Evolutionary conservation across 176 grass and related monocot genomes (phyloP), one percentile per base, ranked within the genome.

Genomic region (Coix lacrymajobi): DNA sequence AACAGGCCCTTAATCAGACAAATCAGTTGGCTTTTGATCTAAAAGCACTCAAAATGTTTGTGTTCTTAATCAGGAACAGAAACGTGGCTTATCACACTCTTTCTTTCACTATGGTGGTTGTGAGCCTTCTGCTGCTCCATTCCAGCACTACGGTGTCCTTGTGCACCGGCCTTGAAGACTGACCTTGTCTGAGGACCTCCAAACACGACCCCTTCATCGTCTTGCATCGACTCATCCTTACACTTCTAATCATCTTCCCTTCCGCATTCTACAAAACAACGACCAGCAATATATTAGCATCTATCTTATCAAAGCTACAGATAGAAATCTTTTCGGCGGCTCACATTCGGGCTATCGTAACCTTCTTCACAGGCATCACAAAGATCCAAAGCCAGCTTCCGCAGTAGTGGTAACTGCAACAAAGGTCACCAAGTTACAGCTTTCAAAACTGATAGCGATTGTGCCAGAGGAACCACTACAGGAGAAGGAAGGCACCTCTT

Each of bases 141-240:
- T 97, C 91, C 52, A 97, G 31, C 70, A 97, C 85, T 22, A 94
- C 46, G 34, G 94, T 97, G n/a, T 94, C 89, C 75, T 84, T 94
- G 75, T 97, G 94, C 57, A 97, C 89, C 25, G 40, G 49, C 84
- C 82, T 87, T 51, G 65, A 62, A 66, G 64, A 65, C 5, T n/a
- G n/a, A n/a, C 52, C 75, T 62, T 75, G 80, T 61, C 38, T 37
- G 0, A 7, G 28, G 45, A 58, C 41, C 28, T 80, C 93, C 5
- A 94, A 90, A 39, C 63, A 85, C 15, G 61, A 85, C 79, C 73
- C 89, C 83, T 56, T 90, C 83, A 69, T 26, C 14, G 72, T 78
- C 87, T 87, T 97, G 85, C 91, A 97, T 30, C 91, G 88, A 58
- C 91, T 97, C 79, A 97, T 92, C 73, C 64, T 94, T 49, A 94